A percentile compares a stretch with the other conserved stretches of the same genome.
Evolutionary conservation across 192 early-diverging fungal genomes (phyloP).

Genomic region (Backusella sp.): DNA sequence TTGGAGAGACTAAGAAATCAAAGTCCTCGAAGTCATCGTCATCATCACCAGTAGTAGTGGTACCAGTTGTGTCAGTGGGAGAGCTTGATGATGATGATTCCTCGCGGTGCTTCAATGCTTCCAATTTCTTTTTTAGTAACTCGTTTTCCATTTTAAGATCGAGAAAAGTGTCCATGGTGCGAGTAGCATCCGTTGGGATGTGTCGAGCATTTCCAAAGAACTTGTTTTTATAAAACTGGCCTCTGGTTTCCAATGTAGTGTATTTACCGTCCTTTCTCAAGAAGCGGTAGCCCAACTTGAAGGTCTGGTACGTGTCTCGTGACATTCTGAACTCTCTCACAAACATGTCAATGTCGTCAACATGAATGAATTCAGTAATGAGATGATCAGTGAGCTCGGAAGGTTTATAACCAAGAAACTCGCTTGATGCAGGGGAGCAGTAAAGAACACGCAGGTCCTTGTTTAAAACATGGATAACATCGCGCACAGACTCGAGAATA

Average conservation of each 20-base stretch:
- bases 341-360: slow-evolving; percentile 36
- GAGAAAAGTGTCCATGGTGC: slow-evolving; percentile 27
- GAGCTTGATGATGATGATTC: not conserved
- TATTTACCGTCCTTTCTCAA: slow-evolving; percentile 32
- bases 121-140: slow-evolving; percentile 20
- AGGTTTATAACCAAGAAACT: slow-evolving; percentile 34
- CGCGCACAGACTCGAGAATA: slow-evolving; percentile 28
- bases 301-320: slow-evolving; percentile 8
- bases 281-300: slow-evolving; percentile 28
- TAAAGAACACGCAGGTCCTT: slow-evolving; percentile 27
- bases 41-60: not conserved
- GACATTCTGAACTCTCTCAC: slow-evolving; percentile 25
- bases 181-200: slow-evolving; percentile 24
- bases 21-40: slow-evolving; percentile 10
- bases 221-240: slow-evolving; percentile 23
- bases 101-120: slow-evolving; percentile 3
- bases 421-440: slow-evolving; percentile 31
- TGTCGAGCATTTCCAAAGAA: slow-evolving; percentile 34
- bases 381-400: slow-evolving; percentile 25
- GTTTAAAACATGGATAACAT: slow-evolving; percentile 35
- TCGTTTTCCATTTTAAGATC: slow-evolving; percentile 43
- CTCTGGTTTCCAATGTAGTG: slow-evolving; percentile 30
- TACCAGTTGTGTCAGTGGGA: not conserved
- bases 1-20: not conserved
- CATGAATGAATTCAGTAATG: slow-evolving; percentile 35